A percentile compares a stretch with the other conserved stretches of the same genome.
phyloP scores from a whole-genome alignment of 164 flowering plant genomes.

The Warburgia ugandensis region DNA sequence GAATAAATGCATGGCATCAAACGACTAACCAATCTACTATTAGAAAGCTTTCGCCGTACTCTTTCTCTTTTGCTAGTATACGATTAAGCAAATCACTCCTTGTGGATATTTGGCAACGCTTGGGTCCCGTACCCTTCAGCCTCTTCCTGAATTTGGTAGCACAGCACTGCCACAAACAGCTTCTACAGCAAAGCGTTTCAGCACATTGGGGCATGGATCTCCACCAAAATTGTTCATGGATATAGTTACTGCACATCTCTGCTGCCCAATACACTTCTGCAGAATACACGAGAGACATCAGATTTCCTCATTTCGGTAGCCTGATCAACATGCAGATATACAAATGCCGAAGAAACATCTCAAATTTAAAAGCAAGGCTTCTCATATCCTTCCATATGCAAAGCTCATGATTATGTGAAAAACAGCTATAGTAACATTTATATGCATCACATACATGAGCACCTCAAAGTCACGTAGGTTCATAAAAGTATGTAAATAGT shows the following conservation, averaged over 20 bases:
- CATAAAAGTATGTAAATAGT: neutral
- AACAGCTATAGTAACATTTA: neutral
- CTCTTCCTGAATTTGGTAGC: constrained; percentile 19
- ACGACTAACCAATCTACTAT: constrained; percentile 1
- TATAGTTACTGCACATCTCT: constrained; percentile 65
- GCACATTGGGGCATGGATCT: constrained; percentile 87
- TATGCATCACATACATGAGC: neutral
- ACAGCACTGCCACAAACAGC: constrained; percentile 44
- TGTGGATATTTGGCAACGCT: neutral
- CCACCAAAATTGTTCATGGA: constrained; percentile 68
- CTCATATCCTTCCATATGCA: neutral
- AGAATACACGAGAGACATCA: neutral
- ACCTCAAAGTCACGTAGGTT: neutral
- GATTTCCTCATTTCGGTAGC: neutral
- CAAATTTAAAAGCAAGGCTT: neutral
- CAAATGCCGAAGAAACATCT: neutral
- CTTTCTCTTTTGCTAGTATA: constrained; percentile 2
- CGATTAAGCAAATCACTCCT: constrained; percentile 6
- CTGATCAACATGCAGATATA: neutral
- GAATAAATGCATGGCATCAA: constrained; percentile 2
- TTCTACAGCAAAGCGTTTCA: constrained; percentile 83
- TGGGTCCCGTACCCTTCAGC: constrained; percentile 2
- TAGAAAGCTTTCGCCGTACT: neutral
- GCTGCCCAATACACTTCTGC: constrained; percentile 79
- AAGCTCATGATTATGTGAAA: neutral